phyloP scores from a whole-genome alignment of 225 moss, liverwort and hornwort genomes.

The Climacium dendroides region DNA sequence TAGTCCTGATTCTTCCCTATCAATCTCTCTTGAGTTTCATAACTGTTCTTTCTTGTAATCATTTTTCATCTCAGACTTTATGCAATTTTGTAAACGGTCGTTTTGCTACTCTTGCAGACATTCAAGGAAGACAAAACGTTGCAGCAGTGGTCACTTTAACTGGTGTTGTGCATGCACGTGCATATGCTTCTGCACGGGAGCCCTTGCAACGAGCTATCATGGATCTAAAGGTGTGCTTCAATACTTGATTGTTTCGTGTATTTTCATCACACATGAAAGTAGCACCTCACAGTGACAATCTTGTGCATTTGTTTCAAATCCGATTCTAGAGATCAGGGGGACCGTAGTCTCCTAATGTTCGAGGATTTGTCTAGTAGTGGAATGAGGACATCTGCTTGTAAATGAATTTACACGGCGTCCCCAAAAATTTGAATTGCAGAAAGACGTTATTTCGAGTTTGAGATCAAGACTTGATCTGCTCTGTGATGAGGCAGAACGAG shows the following conservation, averaged over 20 bases:
- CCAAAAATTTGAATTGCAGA: slow-evolving; percentile 22
- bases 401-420: background rate
- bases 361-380: background rate
- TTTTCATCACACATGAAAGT: background rate
- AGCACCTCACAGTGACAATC: background rate
- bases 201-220: slow-evolving; percentile 61
- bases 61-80: background rate
- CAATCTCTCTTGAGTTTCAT: background rate
- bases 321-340: background rate
- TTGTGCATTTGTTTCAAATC: background rate
- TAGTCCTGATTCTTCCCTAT: background rate
- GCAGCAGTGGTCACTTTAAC: slow-evolving; percentile 28
- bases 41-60: background rate
- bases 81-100: background rate
- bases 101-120: slow-evolving; percentile 4
- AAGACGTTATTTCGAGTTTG: slow-evolving; percentile 72
- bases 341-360: background rate
- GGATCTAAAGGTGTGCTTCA: slow-evolving; percentile 54
- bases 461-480: slow-evolving; percentile 77
- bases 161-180: slow-evolving; percentile 70
- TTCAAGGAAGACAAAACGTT: slow-evolving; percentile 22
- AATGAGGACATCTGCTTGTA: background rate
- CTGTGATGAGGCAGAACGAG: slow-evolving; percentile 75
- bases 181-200: slow-evolving; percentile 63
- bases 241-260: background rate